Base-by-base conservation (phyloP, 768 basidiomycete genomes). In the Rhizopogon vesiculosus region DNA sequence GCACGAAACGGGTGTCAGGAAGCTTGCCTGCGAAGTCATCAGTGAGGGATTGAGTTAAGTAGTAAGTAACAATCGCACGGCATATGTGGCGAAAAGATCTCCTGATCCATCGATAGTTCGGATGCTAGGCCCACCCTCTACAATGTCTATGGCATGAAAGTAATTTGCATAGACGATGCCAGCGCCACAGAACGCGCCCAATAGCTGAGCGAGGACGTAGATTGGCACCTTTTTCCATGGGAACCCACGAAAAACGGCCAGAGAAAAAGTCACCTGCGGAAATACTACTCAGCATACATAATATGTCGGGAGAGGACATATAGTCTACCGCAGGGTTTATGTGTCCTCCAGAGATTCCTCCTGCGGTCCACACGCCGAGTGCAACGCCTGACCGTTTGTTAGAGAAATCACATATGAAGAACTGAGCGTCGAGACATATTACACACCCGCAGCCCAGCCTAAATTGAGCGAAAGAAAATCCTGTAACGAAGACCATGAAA, bases 191-290 rank as follows among this genome's bases (percentile, higher is more conserved):
- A 86, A 61, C 5, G 71, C 86, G 19, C 87, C 87, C 48, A 88
- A 65, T 18, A 85, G 55, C 65, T 89, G 87, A 0, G 84, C 79
- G 48, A 82, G 63, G 45, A 87, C 79, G 65, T 84, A 91, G 19
- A 61, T 76, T 0, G 91, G 91, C 0, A 91, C 91, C 66, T 92
- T 92, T 60, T 76, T 78, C 86, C 87, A 87, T 0, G 91, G 88
- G 69, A 93, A 91, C 45, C 77, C 78, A 59, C 90, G 82, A 67
- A 84, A 83, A 2, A 81, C 74, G 4, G 87, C 87, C 44, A 91
- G 63, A 13, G 83, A 77, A 49, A 93, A 69, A 16, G 91, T 93
- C 25, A 91, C 77, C 85, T 86, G 22, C 31, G 4, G 8, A n/a
- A 41, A 28, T 38, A 28, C 65, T n/a, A 62, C 53, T 31, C 16